Evolutionary conservation across 148 eudicot genomes (phyloP), one percentile per base, ranked within the genome.

Genomic region (Rhododendron ferrugineum): DNA sequence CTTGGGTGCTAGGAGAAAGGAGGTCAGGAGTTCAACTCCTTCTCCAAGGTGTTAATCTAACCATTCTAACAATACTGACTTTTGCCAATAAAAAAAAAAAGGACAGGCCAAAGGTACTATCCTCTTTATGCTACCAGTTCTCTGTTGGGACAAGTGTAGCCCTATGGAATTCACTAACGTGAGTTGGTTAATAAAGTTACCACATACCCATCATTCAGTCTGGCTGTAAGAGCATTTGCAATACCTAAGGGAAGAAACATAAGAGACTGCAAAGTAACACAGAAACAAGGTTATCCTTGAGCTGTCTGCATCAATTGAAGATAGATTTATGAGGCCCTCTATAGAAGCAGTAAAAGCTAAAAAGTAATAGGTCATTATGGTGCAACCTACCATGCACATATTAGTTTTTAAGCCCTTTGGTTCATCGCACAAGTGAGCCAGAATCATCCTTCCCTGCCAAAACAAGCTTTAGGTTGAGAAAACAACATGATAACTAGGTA

Each of bases 341-440:
- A 32, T 10, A 40, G 26, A 75, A 34, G 13, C 47, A 16, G 26
- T 74, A 36, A 74, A 74, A 26, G 37, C n/a, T 18, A 36, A 74
- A 47, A 79, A 5, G 52, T 26, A 75, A 37, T 36, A 15, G n/a
- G 79, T 18, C 26, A 16, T 37, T 75, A 36, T 36, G 11, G 28
- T 72, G 52, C 70, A 49, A 28, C 90, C 70, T 92, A 95, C 98
- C 96, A 94, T 89, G 90, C 94, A 95, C 98, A 95, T 94, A 86
- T 89, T 91, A 77, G 98, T 95, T 90, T 95, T 95, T 85, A 95
- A 90, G 87, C 98, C 98, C 91, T 95, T 95, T 15, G 98, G 97
- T 89, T 95, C 98, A 89, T 95, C 98, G 83, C 97, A 95, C 86
- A 94, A 47, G 91, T 95, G 99, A 85, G 98, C 88, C 83, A 95